Base-by-base conservation (phyloP, 1,284 basidiomycete genomes). In the Puccinia coronata region DNA sequence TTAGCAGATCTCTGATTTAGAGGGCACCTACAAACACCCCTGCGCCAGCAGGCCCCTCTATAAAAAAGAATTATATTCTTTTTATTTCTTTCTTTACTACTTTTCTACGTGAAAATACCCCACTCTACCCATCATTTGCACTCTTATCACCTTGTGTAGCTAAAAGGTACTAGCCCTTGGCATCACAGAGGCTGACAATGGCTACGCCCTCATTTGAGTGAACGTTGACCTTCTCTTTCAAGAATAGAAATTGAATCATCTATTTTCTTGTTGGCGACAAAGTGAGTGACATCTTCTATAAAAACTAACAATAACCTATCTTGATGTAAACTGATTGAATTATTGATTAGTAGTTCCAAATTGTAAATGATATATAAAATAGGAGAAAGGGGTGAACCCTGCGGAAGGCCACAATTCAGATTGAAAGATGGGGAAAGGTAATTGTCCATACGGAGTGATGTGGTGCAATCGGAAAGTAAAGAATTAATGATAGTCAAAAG, bases 341-440 rank as follows among this genome's bases (percentile, higher is more conserved):
- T 28, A 57, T 28, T 57, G 23, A 65, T 65, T n/a, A 65, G 16
- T n/a, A 65, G 20, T 2, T 43, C 16, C 1, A 18, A 39, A 39
- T 65, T 65, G 20, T 39, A 65, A 39, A 65, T 65, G 34, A 65
- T 65, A n/a, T 65, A 65, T 20, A 65, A 34, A 8, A 39, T 65
- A n/a, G 39, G 34, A 3, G 39, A 65, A 39, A 65, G 34, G 2
- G 61, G 61, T 2, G 61, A 65, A 3, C 61, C 61, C 39, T 39
- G 61, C 2, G 61, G 31, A 36, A 65, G 61, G 8, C 61, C 39
- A n/a, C 61, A 36, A 28, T 36, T 36, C 25, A 65, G 4, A 5
- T 39, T 39, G 61, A 65, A 65, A n/a, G 16, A 39, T 11, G 39
- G 61, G 31, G 61, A 43, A 18, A 65, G 61, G 23, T 65, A 43